These are phyloP conservation scores for Taphrina populina DNA, from an alignment of 1,139 yeast species.

Conservation along the genomic window DNA sequence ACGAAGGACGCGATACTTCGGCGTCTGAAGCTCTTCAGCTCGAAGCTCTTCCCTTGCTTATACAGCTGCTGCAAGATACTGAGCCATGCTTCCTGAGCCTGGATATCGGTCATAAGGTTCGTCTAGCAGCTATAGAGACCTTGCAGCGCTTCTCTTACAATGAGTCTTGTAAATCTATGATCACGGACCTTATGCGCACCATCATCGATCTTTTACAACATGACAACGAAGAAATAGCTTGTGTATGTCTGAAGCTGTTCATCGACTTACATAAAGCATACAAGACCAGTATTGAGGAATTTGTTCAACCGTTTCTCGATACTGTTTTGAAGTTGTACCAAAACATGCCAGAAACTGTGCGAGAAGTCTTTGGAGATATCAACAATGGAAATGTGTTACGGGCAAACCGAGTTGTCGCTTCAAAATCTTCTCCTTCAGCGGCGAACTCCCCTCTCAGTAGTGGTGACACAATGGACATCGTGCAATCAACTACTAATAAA, in stretches of 20 bases:
- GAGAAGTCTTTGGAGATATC: slow-evolving; percentile 54
- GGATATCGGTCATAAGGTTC: slow-evolving; percentile 7
- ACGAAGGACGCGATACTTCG: not conserved
- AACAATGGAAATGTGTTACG: slow-evolving; percentile 34
- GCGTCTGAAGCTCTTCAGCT: not conserved
- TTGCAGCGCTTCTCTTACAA: slow-evolving; percentile 24
- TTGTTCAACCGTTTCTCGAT: slow-evolving; percentile 76
- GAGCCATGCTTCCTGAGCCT: not conserved
- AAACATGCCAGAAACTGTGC: slow-evolving; percentile 74
- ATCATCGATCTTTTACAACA: slow-evolving; percentile 7
- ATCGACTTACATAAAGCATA: slow-evolving; percentile 88
- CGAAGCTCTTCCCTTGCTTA: slow-evolving; percentile 2
- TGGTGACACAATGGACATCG: slow-evolving; percentile 44
- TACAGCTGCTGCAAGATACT: slow-evolving; percentile 8
- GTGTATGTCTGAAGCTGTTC: slow-evolving; percentile 81
- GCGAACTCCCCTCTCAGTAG: slow-evolving; percentile 50
- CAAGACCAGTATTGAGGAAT: slow-evolving; percentile 64
- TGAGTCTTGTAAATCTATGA: slow-evolving; percentile 22
- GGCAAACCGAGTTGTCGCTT: slow-evolving; percentile 4
- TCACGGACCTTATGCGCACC: slow-evolving; percentile 9
- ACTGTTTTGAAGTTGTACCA: slow-evolving; percentile 74
- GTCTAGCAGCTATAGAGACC: slow-evolving; percentile 15
- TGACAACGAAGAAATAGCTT: slow-evolving; percentile 96
- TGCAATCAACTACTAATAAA: slow-evolving; percentile 45
- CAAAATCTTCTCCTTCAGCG: slow-evolving; percentile 17